A percentile compares a stretch with the other conserved stretches of the same genome.
Evolutionary conservation across 2,329 filamentous ascomycete genomes (phyloP).

Genomic region (Colletotrichum abscissum): DNA sequence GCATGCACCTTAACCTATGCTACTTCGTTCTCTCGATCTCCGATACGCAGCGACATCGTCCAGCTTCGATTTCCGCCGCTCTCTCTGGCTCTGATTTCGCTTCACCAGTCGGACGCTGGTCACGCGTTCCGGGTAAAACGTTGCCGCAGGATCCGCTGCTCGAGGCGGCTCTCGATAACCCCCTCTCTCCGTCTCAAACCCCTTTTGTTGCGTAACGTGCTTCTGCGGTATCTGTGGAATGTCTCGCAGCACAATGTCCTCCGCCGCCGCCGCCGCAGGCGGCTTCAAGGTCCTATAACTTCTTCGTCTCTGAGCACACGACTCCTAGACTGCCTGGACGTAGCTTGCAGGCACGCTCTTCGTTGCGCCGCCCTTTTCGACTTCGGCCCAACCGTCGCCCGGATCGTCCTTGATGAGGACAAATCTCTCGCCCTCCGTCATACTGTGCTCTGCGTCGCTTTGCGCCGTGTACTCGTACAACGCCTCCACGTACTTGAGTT

Average conservation of each 20-base stretch:
- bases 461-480: constrained; percentile 92
- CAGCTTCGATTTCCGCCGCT: constrained; percentile 28
- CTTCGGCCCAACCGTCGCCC: constrained; percentile 96
- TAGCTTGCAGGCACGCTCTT: constrained; percentile 96
- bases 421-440: constrained; percentile 91
- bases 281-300: neutral
- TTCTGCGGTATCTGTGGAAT: neutral
- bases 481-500: constrained; percentile 91
- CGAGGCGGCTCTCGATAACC: neutral
- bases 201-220: neutral
- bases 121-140: constrained; percentile 1
- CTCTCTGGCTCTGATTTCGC: constrained; percentile 31
- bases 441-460: constrained; percentile 87
- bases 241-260: neutral
- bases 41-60: neutral
- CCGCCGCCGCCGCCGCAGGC: neutral
- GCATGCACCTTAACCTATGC: constrained; percentile 31
- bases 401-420: constrained; percentile 88
- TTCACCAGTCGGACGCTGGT: constrained; percentile 36
- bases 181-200: neutral
- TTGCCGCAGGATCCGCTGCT: neutral
- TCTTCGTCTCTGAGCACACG: constrained; percentile 12
- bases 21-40: constrained; percentile 10
- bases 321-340: constrained; percentile 76
- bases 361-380: constrained; percentile 87